phyloP scores from a whole-genome alignment of 495 filamentous ascomycete genomes.

The Aspergillus asperescens region DNA sequence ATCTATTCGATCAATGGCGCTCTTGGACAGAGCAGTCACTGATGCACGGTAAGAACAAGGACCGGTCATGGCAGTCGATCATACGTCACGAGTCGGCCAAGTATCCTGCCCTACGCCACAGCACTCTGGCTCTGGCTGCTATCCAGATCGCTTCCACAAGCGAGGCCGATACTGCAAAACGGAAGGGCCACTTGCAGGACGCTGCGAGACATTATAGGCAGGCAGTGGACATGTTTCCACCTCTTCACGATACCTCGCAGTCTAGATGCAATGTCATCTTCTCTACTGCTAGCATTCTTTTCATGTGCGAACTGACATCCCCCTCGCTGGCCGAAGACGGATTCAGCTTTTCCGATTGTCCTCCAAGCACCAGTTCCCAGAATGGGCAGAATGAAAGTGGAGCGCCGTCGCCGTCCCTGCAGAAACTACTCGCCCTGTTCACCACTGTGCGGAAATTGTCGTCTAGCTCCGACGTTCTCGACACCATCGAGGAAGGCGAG shows the following conservation, averaged over 20 bases:
- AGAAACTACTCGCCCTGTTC: background rate
- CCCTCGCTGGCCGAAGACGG: conserved; percentile 3
- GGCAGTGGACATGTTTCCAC: background rate
- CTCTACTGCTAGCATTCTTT: background rate
- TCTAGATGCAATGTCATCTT: background rate
- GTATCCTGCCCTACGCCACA: background rate
- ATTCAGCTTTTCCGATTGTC: too few relatives aligned
- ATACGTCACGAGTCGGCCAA: background rate
- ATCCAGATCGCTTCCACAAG: background rate
- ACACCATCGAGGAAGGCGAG: background rate
- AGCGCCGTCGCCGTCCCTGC: background rate
- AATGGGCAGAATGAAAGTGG: background rate
- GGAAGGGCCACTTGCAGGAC: background rate
- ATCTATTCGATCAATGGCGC: background rate
- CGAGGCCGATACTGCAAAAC: background rate
- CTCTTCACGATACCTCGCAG: background rate
- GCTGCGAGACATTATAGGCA: background rate
- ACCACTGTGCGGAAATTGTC: background rate
- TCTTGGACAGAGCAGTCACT: background rate
- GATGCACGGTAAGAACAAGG: background rate
- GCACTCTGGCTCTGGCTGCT: background rate
- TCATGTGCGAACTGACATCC: background rate
- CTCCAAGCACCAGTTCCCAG: background rate
- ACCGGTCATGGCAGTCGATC: conserved; percentile 4
- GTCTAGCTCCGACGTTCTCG: background rate